Evolutionary conservation across 2,329 filamentous ascomycete species (phyloP).

Genomic region (Fusarium cicatricum): DNA sequence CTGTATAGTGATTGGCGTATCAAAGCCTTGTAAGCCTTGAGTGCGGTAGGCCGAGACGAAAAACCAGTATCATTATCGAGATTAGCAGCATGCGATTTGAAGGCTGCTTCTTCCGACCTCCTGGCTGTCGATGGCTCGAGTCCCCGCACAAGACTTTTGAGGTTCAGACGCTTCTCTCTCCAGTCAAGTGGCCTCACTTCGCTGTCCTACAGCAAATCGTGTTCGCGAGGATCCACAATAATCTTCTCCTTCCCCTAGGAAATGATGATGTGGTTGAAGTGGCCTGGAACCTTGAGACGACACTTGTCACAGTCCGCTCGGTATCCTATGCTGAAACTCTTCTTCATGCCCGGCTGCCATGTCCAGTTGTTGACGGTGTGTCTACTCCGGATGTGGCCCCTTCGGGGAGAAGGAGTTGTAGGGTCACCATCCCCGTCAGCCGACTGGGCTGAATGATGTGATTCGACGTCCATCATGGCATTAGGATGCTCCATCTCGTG

Average conservation of each 20-base stretch:
- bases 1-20: too few relatives aligned
- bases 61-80: too few relatives aligned
- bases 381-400: constrained; percentile 65
- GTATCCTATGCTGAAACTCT: constrained; percentile 80
- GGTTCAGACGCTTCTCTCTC: constrained; percentile 21
- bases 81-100: too few relatives aligned
- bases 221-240: constrained; percentile 38
- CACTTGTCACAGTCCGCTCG: constrained; percentile 82
- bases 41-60: too few relatives aligned
- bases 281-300: constrained; percentile 75
- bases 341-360: constrained; percentile 70
- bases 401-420: constrained; percentile 57
- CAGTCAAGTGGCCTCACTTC: constrained; percentile 40
- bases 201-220: constrained; percentile 37
- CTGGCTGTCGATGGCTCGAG: too few relatives aligned
- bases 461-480: constrained; percentile 50
- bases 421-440: constrained; percentile 48
- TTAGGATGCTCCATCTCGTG: constrained; percentile 53
- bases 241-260: constrained; percentile 55
- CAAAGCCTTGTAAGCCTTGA: too few relatives aligned
- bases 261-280: constrained; percentile 82
- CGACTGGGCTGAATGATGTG: constrained; percentile 33
- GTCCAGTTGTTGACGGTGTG: constrained; percentile 70
- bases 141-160: not conserved
- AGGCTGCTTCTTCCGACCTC: too few relatives aligned